Base-by-base conservation (phyloP, 83 land plant species). In the Thuja plicata region DNA sequence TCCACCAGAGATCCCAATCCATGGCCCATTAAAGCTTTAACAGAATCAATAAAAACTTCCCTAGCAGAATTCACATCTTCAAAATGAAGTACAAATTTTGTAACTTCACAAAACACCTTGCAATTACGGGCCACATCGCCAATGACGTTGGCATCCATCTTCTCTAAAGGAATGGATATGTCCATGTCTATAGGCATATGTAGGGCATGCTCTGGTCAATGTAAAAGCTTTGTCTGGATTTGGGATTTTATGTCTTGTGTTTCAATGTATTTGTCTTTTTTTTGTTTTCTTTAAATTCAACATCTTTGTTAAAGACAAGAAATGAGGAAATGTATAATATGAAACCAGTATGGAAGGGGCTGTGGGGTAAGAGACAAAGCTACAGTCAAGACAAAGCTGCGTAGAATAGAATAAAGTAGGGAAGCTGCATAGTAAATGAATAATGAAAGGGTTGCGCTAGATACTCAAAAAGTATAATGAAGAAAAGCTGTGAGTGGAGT, bases 1-100 rank as follows among this genome's bases (percentile, higher is more conserved):
- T 50, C 83, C 34, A 91, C 86, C 35, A 95, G 90, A 32, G 93
- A 90, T 3, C 76, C 78, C 30, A 95, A 90, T 70, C 95, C 93
- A 52, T 90, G 85, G 43, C 45, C 70, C 71, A 93, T 91, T 35
- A 95, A 92, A 16, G 12, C 24, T 5, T 89, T 88, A 4, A 92
- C 92, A 38, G 87, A 83, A 46, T 70, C 16, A 45, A 84, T 73
- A 79, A 95, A 86, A 41, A 88, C 89, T 8, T 78, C 43, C 5
- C 87, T 76, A 48, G 48, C 89, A 24, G 87, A 78, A n/a, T 76
- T 43, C 30, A 88, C 89, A 5, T 91, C 89, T 46, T 70, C 30
- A 70, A 88, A 91, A 27, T 70, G 32, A 81, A 92, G 91, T 50
- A 95, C 91, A 2, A 87, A 17, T 12, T 90, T 86, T 15, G 93